These are phyloP conservation scores for Vitis hybrid DNA, from an alignment of 177 flowering plant species.

Conservation along the genomic window DNA sequence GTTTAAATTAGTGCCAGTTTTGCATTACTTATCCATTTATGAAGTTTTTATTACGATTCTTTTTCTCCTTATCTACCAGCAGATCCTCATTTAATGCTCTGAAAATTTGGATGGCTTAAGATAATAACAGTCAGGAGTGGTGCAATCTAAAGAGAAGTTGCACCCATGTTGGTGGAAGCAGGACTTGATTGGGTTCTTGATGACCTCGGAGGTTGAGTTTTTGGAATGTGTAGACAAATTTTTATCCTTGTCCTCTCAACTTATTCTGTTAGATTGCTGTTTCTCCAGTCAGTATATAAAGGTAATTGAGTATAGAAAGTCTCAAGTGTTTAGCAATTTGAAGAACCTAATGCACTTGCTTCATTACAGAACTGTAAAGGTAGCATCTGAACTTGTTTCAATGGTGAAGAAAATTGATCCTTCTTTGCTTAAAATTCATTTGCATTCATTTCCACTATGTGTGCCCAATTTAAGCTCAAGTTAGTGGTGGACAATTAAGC, in stretches of 20 bases:
- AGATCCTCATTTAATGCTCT: not conserved
- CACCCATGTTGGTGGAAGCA: conserved; percentile 1
- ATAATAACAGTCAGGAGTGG: not conserved
- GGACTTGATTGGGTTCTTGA: not conserved
- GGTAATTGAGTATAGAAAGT: too few relatives aligned
- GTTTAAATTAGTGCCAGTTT: not conserved
- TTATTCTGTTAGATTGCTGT: too few relatives aligned
- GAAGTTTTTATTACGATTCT: not conserved
- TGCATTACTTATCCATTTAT: not conserved
- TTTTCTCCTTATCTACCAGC: not conserved
- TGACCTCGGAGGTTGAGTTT: not conserved
- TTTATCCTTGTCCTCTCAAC: not conserved
- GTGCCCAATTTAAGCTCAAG: too few relatives aligned
- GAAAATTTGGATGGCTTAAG: not conserved
- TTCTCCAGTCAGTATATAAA: too few relatives aligned
- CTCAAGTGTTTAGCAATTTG: too few relatives aligned
- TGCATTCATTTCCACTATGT: too few relatives aligned
- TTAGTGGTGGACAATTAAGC: too few relatives aligned
- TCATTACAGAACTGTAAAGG: too few relatives aligned
- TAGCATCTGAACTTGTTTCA: too few relatives aligned
- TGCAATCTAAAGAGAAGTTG: conserved; percentile 2
- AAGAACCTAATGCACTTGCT: too few relatives aligned
- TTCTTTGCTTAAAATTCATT: too few relatives aligned
- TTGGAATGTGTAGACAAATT: not conserved
- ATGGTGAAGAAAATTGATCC: too few relatives aligned